Evolutionary conservation across 2,329 filamentous ascomycete genomes (phyloP).

Genomic region (Colletotrichum sansevieriae): DNA sequence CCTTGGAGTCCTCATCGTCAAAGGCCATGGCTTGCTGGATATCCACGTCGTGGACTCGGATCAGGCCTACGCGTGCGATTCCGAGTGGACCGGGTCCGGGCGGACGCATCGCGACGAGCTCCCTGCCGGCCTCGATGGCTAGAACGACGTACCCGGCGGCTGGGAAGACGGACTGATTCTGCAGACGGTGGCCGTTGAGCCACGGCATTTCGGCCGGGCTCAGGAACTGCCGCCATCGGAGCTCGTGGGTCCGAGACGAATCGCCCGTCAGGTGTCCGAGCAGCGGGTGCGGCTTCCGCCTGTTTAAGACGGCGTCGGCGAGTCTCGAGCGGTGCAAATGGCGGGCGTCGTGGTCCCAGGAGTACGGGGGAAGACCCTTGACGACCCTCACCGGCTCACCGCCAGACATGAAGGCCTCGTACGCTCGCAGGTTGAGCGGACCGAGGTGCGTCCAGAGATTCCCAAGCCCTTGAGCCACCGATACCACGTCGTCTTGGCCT

Average conservation of each 20-base stretch:
- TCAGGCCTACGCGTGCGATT: no score
- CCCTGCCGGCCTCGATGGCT: not conserved
- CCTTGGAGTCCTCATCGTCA: no score
- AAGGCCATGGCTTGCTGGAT: no score
- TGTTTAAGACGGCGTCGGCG: not conserved
- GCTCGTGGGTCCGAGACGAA: conserved; percentile 4
- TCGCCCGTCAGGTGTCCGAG: not conserved
- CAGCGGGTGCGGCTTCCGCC: not conserved
- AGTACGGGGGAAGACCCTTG: not conserved
- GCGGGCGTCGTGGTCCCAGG: conserved; percentile 4
- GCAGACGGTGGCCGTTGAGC: not conserved
- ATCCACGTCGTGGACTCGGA: no score
- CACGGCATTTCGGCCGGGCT: not conserved
- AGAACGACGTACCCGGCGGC: not conserved
- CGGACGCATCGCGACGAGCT: not conserved
- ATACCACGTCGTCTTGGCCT: no score
- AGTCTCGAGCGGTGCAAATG: not conserved
- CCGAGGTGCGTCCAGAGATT: no score
- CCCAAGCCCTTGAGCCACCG: no score
- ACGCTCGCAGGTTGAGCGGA: not conserved
- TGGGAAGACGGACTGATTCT: not conserved
- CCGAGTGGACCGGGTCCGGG: no score
- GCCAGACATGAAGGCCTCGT: not conserved
- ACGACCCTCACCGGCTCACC: not conserved
- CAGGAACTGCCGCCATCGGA: not conserved